Evolutionary conservation across 2,329 filamentous ascomycete genomes (phyloP).

Genomic region (Scedosporium dehoogii): DNA sequence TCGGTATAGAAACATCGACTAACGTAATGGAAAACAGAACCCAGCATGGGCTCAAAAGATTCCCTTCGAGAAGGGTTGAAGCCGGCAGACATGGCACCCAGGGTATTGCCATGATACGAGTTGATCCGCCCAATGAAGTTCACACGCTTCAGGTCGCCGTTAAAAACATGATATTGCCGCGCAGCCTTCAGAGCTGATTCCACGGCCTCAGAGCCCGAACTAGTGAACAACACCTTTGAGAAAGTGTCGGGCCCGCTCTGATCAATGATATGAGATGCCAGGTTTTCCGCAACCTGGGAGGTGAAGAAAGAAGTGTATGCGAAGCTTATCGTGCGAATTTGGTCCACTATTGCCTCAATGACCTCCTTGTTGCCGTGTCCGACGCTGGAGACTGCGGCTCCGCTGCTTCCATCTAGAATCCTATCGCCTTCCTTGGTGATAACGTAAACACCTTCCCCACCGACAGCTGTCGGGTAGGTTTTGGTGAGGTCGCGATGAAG

Average conservation of each 20-base stretch:
- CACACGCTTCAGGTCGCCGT: constrained; percentile 22
- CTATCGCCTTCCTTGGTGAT: constrained; percentile 25
- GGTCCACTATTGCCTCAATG: constrained; percentile 40
- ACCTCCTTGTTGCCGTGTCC: constrained; percentile 51
- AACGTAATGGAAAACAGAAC: constrained; percentile 17
- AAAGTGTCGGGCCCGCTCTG: constrained; percentile 16
- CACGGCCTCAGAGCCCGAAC: constrained; percentile 28
- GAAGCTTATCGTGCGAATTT: constrained; percentile 33
- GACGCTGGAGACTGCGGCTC: constrained; percentile 55
- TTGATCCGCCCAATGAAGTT: constrained; percentile 34
- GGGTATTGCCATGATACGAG: constrained; percentile 40
- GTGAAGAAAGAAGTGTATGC: constrained; percentile 18
- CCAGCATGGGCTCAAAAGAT: constrained; percentile 17
- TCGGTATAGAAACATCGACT: constrained; percentile 16
- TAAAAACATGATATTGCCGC: constrained; percentile 35
- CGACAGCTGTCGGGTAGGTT: constrained; percentile 7
- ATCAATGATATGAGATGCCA: constrained; percentile 18
- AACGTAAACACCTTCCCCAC: constrained; percentile 10
- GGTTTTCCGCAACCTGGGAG: constrained; percentile 16
- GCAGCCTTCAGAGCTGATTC: constrained; percentile 39
- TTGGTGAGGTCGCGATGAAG: constrained; percentile 9
- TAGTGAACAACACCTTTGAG: constrained; percentile 24
- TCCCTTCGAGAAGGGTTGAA: constrained; percentile 16
- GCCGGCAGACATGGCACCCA: constrained; percentile 33
- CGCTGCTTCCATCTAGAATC: constrained; percentile 59